Evolutionary conservation across 1,284 basidiomycete species (phyloP), one percentile per base, ranked within the genome.

Genomic region (Inonotus hispidus): DNA sequence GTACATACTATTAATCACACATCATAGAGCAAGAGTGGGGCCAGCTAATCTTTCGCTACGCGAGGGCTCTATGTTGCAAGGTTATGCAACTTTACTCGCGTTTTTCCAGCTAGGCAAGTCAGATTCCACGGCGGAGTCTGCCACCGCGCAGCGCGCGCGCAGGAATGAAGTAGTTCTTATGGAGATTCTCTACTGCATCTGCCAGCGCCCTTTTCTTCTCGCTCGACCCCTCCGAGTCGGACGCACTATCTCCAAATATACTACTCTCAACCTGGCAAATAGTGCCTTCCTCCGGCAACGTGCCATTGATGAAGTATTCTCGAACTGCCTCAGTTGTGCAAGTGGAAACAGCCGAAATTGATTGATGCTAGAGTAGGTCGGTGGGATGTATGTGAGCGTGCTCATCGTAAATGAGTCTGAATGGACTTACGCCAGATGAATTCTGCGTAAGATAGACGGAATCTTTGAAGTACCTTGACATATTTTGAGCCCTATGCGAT

Each of bases 381-480:
- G n/a, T n/a, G n/a, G 6, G 3, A 29, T 43, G 10, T 13, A 11
- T 13, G 25, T 4, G 14, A 25, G n/a, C n/a, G 14, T 10, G 41
- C 7, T 11, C 32, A 53, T 13, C 25, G 29, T 11, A 13, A 41
- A 41, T 23, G 19, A 19, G 29, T n/a, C 38, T 13, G 32, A 32
- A 45, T 11, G 19, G 19, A 54, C 64, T 35, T 49, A 67, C 67
- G 2, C 68, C 67, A 11, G 62, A 54, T 14, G 65, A 66, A 41
- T 67, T 63, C 49, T 69, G 67, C 1, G 61, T 64, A 3, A 69
- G 60, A 2, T 67, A 66, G 5, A 67, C 66, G 13, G 68, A 64
- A 32, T 60, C 55, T 6, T 53, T 54, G 59, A 69, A 68, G 16
- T 61, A 62, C 19, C 55, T 55, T 6, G 64, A 56, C 53, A 68